Evolutionary conservation across 345 rosid species (phyloP).

Genomic region (Nasturtium officinale): DNA sequence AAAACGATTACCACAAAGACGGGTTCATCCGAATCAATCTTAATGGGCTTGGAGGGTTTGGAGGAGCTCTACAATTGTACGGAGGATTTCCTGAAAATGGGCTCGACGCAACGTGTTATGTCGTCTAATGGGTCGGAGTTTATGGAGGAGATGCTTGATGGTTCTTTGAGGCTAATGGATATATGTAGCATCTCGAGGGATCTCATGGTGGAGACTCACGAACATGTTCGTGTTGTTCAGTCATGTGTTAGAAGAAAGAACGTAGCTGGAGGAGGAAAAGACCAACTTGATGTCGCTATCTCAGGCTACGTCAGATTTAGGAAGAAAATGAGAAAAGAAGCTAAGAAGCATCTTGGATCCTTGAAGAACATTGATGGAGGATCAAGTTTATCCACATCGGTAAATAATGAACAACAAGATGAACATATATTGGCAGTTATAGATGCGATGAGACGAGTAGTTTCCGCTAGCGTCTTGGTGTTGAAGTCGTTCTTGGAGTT

Average conservation of each 20-base stretch:
- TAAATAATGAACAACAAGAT: slow-evolving; percentile 32
- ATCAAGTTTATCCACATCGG: slow-evolving; percentile 3
- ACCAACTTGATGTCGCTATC: slow-evolving; percentile 33
- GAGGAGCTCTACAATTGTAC: slow-evolving; percentile 52
- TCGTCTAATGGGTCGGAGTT: slow-evolving; percentile 44
- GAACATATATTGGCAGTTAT: slow-evolving; percentile 48
- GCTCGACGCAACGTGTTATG: slow-evolving; percentile 57
- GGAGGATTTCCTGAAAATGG: slow-evolving; percentile 61
- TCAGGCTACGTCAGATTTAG: slow-evolving; percentile 46
- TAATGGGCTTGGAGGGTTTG: slow-evolving; percentile 46
- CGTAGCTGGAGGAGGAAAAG: slow-evolving; percentile 38
- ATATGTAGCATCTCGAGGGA: slow-evolving; percentile 62
- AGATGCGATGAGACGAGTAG: slow-evolving; percentile 51
- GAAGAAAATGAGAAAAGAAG: slow-evolving; percentile 61
- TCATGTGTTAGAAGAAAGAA: slow-evolving; percentile 64
- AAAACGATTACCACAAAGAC: slow-evolving; percentile 41
- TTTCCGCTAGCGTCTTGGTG: slow-evolving; percentile 39
- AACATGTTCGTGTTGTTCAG: slow-evolving; percentile 57
- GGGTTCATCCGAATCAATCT: slow-evolving; percentile 46
- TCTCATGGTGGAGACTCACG: slow-evolving; percentile 51
- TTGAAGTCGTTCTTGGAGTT: slow-evolving; percentile 55
- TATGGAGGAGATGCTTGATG: slow-evolving; percentile 59
- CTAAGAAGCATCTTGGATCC: slow-evolving; percentile 46
- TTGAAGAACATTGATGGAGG: slow-evolving; percentile 58
- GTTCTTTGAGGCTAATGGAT: slow-evolving; percentile 61